phyloP scores from a whole-genome alignment of 2,329 filamentous ascomycete species.

The Talaromyces sp. region DNA sequence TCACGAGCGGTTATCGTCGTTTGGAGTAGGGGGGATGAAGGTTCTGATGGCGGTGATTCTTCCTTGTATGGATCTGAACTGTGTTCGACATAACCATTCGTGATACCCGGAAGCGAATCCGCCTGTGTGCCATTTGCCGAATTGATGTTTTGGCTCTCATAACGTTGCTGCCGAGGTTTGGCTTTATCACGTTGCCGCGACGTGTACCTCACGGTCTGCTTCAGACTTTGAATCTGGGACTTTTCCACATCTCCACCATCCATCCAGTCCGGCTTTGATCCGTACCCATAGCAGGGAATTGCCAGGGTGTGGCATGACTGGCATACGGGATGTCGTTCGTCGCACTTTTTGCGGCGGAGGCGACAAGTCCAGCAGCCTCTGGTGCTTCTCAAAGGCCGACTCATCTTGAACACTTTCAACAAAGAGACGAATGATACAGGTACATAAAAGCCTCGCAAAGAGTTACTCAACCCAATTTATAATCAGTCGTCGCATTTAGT shows the following conservation, averaged over 20 bases:
- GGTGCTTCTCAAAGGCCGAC: neutral
- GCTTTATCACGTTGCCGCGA: constrained; percentile 7
- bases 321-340: constrained; percentile 61
- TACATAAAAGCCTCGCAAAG: neutral
- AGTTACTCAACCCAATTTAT: no score
- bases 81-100: neutral
- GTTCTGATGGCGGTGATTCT: neutral
- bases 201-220: constrained; percentile 7
- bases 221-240: constrained; percentile 1
- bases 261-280: constrained; percentile 27
- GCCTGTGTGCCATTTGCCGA: neutral
- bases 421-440: neutral
- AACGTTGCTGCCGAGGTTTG: neutral
- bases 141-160: neutral
- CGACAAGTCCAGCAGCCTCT: constrained; percentile 64
- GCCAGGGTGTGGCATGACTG: constrained; percentile 51
- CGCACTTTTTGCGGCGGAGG: constrained; percentile 66
- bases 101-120: neutral
- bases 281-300: constrained; percentile 26
- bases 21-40: neutral
- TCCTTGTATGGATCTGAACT: neutral
- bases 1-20: neutral
- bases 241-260: constrained; percentile 17
- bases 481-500: no score
- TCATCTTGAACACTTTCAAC: neutral